Evolutionary conservation across 768 basidiomycete genomes (phyloP).

Genomic region (Pulveroboletus sp.): DNA sequence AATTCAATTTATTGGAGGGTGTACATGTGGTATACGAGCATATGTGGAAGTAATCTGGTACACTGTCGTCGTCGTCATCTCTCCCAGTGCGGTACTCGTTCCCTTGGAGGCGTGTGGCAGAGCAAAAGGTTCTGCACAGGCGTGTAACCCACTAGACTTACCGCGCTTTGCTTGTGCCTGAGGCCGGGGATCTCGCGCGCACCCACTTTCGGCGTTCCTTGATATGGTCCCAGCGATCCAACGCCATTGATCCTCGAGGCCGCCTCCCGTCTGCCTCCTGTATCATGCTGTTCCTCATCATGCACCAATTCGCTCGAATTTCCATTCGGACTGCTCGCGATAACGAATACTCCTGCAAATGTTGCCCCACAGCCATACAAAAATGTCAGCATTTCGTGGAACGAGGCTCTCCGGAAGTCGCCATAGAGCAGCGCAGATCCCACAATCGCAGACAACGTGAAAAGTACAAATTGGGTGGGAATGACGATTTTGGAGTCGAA

Average conservation of each 20-base stretch:
- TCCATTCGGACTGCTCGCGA: conserved; percentile 58
- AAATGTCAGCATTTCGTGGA: conserved; percentile 81
- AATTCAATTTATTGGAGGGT: neutral
- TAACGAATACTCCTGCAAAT: conserved; percentile 84
- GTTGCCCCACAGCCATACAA: conserved; percentile 86
- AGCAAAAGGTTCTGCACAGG: conserved; percentile 73
- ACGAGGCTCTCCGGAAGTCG: conserved; percentile 80
- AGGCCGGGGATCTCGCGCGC: conserved; percentile 43
- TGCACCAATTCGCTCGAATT: conserved; percentile 26
- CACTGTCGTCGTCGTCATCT: neutral
- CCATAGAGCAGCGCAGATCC: conserved; percentile 93
- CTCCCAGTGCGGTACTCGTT: conserved; percentile 36
- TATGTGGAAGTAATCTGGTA: no score
- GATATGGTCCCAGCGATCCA: conserved; percentile 27
- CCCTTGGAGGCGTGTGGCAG: conserved; percentile 60
- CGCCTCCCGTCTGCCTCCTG: conserved; percentile 26
- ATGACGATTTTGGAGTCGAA: conserved; percentile 96
- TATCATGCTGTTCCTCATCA: conserved; percentile 32
- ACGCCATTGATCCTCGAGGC: conserved; percentile 26
- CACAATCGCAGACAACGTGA: conserved; percentile 88
- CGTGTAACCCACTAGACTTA: conserved; percentile 66
- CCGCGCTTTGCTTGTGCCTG: conserved; percentile 49
- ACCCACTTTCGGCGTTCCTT: conserved; percentile 44
- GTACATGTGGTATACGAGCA: neutral
- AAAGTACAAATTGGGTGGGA: conserved; percentile 92